A percentile compares a stretch with the other conserved stretches of the same genome.
Conservation (phyloP, 78 protist species). For the Dictyostelium discoideum region DNA sequence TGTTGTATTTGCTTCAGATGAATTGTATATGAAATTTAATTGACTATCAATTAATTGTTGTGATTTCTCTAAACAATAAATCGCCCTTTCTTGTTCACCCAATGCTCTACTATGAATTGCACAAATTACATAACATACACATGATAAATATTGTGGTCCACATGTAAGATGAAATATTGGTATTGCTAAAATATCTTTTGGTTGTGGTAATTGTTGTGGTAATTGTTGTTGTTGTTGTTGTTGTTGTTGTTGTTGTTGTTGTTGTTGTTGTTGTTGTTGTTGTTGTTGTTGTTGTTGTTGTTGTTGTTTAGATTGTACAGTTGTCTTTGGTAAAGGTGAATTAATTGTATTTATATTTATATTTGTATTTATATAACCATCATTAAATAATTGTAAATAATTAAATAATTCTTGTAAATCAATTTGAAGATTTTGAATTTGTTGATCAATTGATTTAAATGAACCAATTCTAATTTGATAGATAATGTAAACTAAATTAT, state of each 20-base stretch:
- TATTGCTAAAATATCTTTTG: background rate
- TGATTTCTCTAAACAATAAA: slow-evolving; percentile 18
- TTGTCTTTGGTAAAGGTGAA: background rate
- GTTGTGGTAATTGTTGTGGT: background rate
- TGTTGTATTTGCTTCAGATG: slow-evolving; percentile 1
- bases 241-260: background rate
- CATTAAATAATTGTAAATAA: background rate
- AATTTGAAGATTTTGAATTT: background rate
- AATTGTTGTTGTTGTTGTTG: background rate
- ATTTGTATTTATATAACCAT: background rate
- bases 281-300: background rate
- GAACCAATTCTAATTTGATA: slow-evolving; percentile 52
- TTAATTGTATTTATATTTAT: background rate
- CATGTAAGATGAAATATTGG: slow-evolving; percentile 28
- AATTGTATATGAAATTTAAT: background rate
- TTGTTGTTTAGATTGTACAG: background rate
- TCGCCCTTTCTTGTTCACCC: slow-evolving; percentile 10
- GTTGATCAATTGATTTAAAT: background rate
- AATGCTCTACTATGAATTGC: slow-evolving; percentile 12
- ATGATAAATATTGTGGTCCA: slow-evolving; percentile 19
- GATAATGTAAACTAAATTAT: background rate
- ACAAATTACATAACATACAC: slow-evolving; percentile 24
- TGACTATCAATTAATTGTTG: slow-evolving; percentile 27
- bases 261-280: background rate
- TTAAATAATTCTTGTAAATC: slow-evolving; percentile 15